These are phyloP conservation scores for Cyclotella atomus DNA, from an alignment of 108 stramenopile species.

Conservation along the genomic window DNA sequence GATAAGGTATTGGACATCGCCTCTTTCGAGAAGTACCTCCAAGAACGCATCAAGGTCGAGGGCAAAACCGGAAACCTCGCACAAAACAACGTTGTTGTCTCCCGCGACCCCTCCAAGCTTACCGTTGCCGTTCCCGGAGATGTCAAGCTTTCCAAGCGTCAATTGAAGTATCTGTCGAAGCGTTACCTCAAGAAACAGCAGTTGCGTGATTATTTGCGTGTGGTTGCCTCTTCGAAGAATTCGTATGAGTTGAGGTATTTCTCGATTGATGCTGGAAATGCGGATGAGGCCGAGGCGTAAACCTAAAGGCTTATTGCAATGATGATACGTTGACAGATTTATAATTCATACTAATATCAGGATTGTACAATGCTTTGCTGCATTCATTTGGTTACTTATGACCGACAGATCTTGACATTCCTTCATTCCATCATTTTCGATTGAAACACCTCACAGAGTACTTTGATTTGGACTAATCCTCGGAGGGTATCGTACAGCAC, in stretches of 20 bases:
- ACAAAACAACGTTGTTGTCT: slow-evolving; percentile 80
- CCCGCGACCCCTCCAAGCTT: slow-evolving; percentile 91
- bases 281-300: slow-evolving; percentile 76
- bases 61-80: slow-evolving; percentile 83
- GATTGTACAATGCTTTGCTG: too few relatives aligned
- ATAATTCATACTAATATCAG: neutral
- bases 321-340: neutral
- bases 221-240: slow-evolving; percentile 95
- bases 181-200: slow-evolving; percentile 99
- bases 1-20: slow-evolving; percentile 98
- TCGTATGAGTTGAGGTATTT: slow-evolving; percentile 91
- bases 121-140: slow-evolving; percentile 90
- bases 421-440: too few relatives aligned
- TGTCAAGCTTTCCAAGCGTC: slow-evolving; percentile 94
- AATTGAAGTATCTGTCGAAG: slow-evolving; percentile 99
- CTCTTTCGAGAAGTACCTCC: slow-evolving; percentile 98
- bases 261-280: slow-evolving; percentile 74
- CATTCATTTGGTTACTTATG: too few relatives aligned
- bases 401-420: too few relatives aligned
- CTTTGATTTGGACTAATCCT: too few relatives aligned
- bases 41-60: slow-evolving; percentile 95
- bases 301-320: neutral
- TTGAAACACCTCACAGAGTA: too few relatives aligned
- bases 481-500: too few relatives aligned
- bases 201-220: slow-evolving; percentile 97